Conservation (phyloP, 179 eudicot genomes). For the Beta corolliflora region DNA sequence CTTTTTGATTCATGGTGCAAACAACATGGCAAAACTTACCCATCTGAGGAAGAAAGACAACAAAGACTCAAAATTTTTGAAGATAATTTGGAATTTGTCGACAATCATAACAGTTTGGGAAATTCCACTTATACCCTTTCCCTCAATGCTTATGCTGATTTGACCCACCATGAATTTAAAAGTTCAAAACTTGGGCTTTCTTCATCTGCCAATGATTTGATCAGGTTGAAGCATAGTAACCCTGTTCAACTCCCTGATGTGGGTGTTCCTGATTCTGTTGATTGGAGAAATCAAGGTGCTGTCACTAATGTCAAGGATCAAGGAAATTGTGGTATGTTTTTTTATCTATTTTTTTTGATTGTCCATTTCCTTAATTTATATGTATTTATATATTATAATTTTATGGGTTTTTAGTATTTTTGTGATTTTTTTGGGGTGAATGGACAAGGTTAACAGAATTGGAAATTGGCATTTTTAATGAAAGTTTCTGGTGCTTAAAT, state of each 20-base stretch:
- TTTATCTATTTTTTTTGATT: background rate
- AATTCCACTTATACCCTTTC: slow-evolving; percentile 62
- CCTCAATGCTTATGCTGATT: slow-evolving; percentile 83
- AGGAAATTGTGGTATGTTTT: slow-evolving; percentile 83
- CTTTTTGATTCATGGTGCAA: slow-evolving; percentile 72
- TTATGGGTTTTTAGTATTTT: background rate
- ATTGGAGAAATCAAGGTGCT: slow-evolving; percentile 91
- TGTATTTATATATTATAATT: background rate
- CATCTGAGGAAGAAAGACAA: slow-evolving; percentile 58
- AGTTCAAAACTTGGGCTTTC: slow-evolving; percentile 59
- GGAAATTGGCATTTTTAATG: too few relatives aligned
- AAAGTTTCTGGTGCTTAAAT: background rate
- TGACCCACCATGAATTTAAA: slow-evolving; percentile 84
- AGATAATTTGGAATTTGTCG: slow-evolving; percentile 58
- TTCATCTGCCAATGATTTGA: slow-evolving; percentile 34
- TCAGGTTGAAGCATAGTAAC: slow-evolving; percentile 30
- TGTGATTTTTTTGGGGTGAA: background rate
- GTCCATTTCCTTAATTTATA: too few relatives aligned
- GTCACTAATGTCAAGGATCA: slow-evolving; percentile 88
- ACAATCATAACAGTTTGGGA: slow-evolving; percentile 45
- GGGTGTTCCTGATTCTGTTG: slow-evolving; percentile 61
- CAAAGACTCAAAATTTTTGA: slow-evolving; percentile 62
- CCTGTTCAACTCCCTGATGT: slow-evolving; percentile 22
- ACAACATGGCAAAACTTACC: slow-evolving; percentile 58
- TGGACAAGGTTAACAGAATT: too few relatives aligned